phyloP scores from a whole-genome alignment of 495 filamentous ascomycete species.

The Aspergillus homomorphus region DNA sequence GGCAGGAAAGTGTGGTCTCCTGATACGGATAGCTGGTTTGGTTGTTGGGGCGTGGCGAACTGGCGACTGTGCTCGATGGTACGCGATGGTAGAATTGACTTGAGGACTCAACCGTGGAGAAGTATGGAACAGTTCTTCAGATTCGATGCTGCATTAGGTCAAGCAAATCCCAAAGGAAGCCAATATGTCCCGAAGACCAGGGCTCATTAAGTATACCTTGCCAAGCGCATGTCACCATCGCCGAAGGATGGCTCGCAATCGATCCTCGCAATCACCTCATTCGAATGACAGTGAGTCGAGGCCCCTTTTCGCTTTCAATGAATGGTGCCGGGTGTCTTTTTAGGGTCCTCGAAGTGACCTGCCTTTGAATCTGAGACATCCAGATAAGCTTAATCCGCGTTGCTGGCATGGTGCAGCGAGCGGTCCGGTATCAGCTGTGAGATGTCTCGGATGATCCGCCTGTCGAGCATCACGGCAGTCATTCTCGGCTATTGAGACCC shows the following conservation, averaged over 20 bases:
- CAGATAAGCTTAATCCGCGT: constrained; percentile 26
- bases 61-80: no score
- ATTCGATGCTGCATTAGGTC: not conserved
- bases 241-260: constrained; percentile 31
- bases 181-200: not conserved
- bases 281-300: not conserved
- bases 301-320: not conserved
- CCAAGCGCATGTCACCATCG: constrained; percentile 31
- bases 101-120: not conserved
- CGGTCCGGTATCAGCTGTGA: constrained; percentile 16
- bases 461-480: constrained; percentile 24
- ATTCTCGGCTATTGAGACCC: constrained; percentile 28
- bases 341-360: constrained; percentile 5
- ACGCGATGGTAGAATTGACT: not conserved
- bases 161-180: not conserved
- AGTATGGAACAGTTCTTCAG: not conserved
- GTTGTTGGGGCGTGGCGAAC: not conserved
- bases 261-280: constrained; percentile 39
- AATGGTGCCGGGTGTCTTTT: not conserved
- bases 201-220: constrained; percentile 21
- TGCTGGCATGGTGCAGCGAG: constrained; percentile 9
- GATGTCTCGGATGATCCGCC: constrained; percentile 1
- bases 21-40: no score
- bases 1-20: no score
- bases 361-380: constrained; percentile 17